Conservation (phyloP, 78 protist species). For the Tieghemostelium lacteum region DNA sequence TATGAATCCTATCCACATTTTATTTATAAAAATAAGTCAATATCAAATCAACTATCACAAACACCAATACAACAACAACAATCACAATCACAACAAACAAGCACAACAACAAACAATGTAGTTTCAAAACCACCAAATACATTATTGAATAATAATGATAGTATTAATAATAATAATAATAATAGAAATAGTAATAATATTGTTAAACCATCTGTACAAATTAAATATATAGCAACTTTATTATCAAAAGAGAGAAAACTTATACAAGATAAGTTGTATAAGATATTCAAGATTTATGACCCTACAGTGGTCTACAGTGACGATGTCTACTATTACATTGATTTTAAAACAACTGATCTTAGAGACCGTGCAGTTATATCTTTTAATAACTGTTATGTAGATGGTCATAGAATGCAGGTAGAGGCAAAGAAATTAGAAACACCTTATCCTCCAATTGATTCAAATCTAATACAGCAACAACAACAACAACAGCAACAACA, state of each 20-base stretch:
- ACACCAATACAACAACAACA: background rate
- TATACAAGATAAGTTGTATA: conserved; percentile 1
- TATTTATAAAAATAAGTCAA: conserved; percentile 7
- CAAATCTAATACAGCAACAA: background rate
- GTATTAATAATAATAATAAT: too few relatives aligned
- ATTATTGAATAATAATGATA: too few relatives aligned
- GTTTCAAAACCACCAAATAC: background rate
- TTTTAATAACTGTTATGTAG: conserved; percentile 23
- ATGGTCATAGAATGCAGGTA: conserved; percentile 26
- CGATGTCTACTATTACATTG: conserved; percentile 34
- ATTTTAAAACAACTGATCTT: conserved; percentile 16
- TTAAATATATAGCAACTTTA: background rate
- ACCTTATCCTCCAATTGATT: background rate
- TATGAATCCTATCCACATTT: conserved; percentile 33
- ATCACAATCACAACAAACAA: background rate
- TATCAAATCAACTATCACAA: background rate
- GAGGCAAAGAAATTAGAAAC: background rate
- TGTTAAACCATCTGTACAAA: conserved; percentile 44
- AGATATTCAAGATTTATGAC: conserved; percentile 24
- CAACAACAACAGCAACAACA: background rate
- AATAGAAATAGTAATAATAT: too few relatives aligned
- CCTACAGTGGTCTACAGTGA: conserved; percentile 36
- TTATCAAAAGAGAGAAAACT: background rate
- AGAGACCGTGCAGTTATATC: conserved; percentile 26
- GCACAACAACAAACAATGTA: background rate